Evolutionary conservation across 1,139 yeast genomes (phyloP).

Genomic region (Candida tropicalis): DNA sequence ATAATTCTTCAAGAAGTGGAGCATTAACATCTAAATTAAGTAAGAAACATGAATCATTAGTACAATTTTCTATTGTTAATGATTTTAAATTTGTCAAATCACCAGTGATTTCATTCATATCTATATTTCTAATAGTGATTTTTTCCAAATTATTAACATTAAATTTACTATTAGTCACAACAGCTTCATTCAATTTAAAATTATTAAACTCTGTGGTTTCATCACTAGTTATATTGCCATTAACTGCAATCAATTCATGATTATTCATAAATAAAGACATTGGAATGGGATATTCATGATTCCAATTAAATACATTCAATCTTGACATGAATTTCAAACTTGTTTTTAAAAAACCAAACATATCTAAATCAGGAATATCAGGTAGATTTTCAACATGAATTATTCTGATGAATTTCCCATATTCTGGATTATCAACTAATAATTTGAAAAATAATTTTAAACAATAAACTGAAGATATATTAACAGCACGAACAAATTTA

Average conservation of each 20-base stretch:
- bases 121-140: conserved; percentile 12
- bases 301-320: conserved; percentile 27
- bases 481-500: conserved; percentile 10
- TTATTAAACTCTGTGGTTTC: neutral
- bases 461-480: conserved; percentile 22
- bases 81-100: conserved; percentile 8
- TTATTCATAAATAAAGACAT: conserved; percentile 8
- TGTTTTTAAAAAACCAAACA: conserved; percentile 19
- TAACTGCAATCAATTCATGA: conserved; percentile 5
- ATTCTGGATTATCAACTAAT: conserved; percentile 16
- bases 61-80: conserved; percentile 16
- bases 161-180: neutral
- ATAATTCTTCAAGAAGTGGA: conserved; percentile 4
- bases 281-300: conserved; percentile 8
- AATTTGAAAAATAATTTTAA: conserved; percentile 25
- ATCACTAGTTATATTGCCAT: conserved; percentile 10
- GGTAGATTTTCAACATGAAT: conserved; percentile 25
- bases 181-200: conserved; percentile 2
- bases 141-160: conserved; percentile 2
- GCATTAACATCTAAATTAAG: conserved; percentile 7
- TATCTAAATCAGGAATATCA: conserved; percentile 30
- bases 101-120: conserved; percentile 7
- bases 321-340: conserved; percentile 24
- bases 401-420: conserved; percentile 19
- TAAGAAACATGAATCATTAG: conserved; percentile 9